Evolutionary conservation across 352 stramenopile genomes (phyloP).

Genomic region (Halophytophthora batemanensis): DNA sequence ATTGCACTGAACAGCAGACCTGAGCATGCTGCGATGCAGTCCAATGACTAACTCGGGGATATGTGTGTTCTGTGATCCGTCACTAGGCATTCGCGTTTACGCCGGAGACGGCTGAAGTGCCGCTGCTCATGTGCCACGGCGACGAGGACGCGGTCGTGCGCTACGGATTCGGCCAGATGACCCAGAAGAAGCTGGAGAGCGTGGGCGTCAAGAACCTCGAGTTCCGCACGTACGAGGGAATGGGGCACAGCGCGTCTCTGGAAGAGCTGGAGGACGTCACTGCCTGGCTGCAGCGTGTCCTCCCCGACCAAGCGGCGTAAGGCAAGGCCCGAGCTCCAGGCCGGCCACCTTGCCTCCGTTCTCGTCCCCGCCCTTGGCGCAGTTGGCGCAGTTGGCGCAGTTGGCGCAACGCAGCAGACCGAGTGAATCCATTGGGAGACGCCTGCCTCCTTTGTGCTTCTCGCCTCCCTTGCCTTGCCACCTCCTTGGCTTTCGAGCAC

Average conservation of each 20-base stretch:
- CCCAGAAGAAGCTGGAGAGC: conserved; percentile 54
- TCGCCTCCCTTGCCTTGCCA: too few species aligned
- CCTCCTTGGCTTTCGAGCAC: too few species aligned
- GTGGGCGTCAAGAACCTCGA: conserved; percentile 51
- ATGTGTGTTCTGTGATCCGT: neutral
- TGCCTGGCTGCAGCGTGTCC: conserved; percentile 54
- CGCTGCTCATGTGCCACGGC: conserved; percentile 78
- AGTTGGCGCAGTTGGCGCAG: too few species aligned
- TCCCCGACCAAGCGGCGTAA: conserved; percentile 29
- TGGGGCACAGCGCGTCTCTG: conserved; percentile 62
- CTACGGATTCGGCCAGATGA: conserved; percentile 58
- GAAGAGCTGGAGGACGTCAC: conserved; percentile 70
- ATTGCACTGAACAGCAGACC: neutral
- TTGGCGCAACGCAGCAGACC: too few species aligned
- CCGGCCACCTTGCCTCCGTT: too few species aligned
- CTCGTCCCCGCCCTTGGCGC: too few species aligned
- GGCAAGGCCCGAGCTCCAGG: neutral
- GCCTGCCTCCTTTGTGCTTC: too few species aligned
- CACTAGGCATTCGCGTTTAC: conserved; percentile 45
- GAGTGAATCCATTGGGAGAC: too few species aligned
- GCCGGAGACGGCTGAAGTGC: conserved; percentile 52
- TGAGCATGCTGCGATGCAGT: neutral
- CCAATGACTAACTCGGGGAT: neutral
- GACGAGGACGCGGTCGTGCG: conserved; percentile 60
- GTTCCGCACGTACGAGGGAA: conserved; percentile 61